Percentiles rank a stretch among this genome's conserved stretches.
These are phyloP conservation scores for Didymella pomorum DNA, from an alignment of 2,329 filamentous ascomycete genomes.

Conservation along the genomic window DNA sequence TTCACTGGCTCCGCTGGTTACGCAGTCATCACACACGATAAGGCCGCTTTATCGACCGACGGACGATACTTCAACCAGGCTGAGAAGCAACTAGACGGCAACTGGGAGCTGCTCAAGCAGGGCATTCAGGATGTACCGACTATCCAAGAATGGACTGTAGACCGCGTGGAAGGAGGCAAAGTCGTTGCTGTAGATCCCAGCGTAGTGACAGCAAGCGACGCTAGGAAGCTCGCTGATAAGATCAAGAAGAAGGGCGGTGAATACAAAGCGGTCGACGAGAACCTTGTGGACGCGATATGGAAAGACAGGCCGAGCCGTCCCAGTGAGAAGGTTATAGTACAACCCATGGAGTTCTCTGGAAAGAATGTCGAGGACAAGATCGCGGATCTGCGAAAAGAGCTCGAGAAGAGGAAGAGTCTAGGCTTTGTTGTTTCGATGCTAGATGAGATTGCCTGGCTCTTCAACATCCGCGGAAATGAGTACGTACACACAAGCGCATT, in stretches of 20 bases:
- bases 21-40: conserved; percentile 84
- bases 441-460: conserved; percentile 98
- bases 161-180: conserved; percentile 86
- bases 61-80: conserved; percentile 99
- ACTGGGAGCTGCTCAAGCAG: conserved; percentile 92
- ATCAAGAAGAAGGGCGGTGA: conserved; percentile 88
- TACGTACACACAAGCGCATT: conserved; percentile 43
- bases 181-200: conserved; percentile 90
- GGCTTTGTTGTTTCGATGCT: conserved; percentile 94
- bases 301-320: conserved; percentile 76
- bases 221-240: conserved; percentile 80
- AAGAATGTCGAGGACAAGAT: conserved; percentile 86
- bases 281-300: conserved; percentile 94
- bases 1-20: conserved; percentile 96
- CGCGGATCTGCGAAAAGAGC: conserved; percentile 83
- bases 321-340: conserved; percentile 75
- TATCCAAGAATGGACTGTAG: conserved; percentile 94
- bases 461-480: conserved; percentile 93
- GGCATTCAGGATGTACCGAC: conserved; percentile 93
- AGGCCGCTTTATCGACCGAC: conserved; percentile 91
- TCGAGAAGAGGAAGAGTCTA: conserved; percentile 86
- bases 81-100: conserved; percentile 84
- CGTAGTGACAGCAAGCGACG: conserved; percentile 77
- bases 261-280: conserved; percentile 77
- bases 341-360: conserved; percentile 77